Percentiles rank a stretch among this genome's conserved stretches.
Evolutionary conservation across 1,284 basidiomycete species (phyloP).

Genomic region (Ustilago tritici): DNA sequence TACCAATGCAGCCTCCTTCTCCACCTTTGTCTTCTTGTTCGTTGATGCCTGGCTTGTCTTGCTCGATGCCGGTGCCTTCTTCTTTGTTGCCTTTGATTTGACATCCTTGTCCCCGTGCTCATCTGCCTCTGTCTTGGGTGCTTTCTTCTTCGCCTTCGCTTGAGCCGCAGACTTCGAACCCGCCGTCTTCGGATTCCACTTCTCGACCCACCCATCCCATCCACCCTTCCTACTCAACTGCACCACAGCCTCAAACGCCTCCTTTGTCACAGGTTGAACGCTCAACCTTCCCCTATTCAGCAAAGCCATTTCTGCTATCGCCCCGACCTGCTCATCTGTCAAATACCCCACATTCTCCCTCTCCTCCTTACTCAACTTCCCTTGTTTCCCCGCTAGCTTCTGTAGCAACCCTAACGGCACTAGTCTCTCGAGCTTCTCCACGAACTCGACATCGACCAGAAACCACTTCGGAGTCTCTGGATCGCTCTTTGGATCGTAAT

Average conservation of each 20-base stretch:
- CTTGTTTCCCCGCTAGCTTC: constrained; percentile 77
- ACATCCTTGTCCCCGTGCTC: not conserved
- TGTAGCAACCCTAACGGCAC: constrained; percentile 84
- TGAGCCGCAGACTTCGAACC: not conserved
- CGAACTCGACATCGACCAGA: constrained; percentile 82
- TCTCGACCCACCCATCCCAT: constrained; percentile 69
- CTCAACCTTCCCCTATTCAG: constrained; percentile 86
- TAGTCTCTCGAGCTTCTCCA: constrained; percentile 78
- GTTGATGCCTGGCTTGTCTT: not conserved
- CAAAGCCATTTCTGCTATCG: constrained; percentile 80
- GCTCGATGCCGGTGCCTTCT: not conserved
- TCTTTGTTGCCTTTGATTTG: not conserved
- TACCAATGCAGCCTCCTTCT: not conserved
- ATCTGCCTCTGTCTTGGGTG: not conserved
- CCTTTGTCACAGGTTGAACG: constrained; percentile 79
- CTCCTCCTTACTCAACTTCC: constrained; percentile 75
- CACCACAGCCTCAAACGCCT: constrained; percentile 79
- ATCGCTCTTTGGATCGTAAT: constrained; percentile 88
- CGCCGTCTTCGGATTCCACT: constrained; percentile 53
- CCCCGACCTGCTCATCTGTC: constrained; percentile 61
- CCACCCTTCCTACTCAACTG: constrained; percentile 79
- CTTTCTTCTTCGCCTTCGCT: not conserved
- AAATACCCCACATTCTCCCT: constrained; percentile 71
- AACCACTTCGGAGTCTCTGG: constrained; percentile 85
- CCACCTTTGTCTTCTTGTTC: constrained; percentile 21